These are phyloP conservation scores for Mortierella claussenii DNA, from an alignment of 192 early-diverging fungal genomes.

Conservation along the genomic window DNA sequence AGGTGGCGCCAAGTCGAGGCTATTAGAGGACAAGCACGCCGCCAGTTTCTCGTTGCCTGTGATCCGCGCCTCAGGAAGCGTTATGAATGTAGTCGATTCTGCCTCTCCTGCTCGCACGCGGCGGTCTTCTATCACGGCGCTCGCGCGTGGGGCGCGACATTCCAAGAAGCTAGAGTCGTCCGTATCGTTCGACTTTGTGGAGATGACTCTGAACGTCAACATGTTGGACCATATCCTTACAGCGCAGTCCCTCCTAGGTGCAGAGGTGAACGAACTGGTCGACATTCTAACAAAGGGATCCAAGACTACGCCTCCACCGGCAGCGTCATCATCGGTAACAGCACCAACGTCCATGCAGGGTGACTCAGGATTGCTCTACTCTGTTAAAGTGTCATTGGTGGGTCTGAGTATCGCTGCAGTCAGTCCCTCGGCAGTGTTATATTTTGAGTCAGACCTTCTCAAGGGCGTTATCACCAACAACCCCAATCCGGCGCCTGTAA, in stretches of 20 bases:
- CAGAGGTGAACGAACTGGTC: constrained; percentile 79
- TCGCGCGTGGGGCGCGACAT: constrained; percentile 24
- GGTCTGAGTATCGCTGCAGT: constrained; percentile 70
- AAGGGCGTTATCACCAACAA: constrained; percentile 70
- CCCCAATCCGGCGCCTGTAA: constrained; percentile 21
- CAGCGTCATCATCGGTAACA: background rate
- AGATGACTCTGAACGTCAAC: constrained; percentile 67
- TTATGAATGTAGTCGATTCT: constrained; percentile 46
- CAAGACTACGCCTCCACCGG: background rate
- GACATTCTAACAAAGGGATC: constrained; percentile 65
- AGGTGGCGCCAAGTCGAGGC: constrained; percentile 11
- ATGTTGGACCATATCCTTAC: constrained; percentile 85
- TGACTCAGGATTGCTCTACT: constrained; percentile 55
- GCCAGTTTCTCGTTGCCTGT: constrained; percentile 66
- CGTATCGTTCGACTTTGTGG: constrained; percentile 65
- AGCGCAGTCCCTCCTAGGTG: constrained; percentile 76
- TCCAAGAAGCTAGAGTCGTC: constrained; percentile 59
- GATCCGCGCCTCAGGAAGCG: constrained; percentile 59
- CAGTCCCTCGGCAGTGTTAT: constrained; percentile 65
- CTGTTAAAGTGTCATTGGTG: constrained; percentile 67
- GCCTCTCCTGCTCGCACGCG: constrained; percentile 17
- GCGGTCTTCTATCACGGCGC: constrained; percentile 21
- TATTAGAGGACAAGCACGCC: constrained; percentile 46
- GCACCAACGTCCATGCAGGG: background rate
- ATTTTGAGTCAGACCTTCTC: constrained; percentile 71